phyloP scores from a whole-genome alignment of 2,329 filamentous ascomycete genomes.

The Penicillium palitans region DNA sequence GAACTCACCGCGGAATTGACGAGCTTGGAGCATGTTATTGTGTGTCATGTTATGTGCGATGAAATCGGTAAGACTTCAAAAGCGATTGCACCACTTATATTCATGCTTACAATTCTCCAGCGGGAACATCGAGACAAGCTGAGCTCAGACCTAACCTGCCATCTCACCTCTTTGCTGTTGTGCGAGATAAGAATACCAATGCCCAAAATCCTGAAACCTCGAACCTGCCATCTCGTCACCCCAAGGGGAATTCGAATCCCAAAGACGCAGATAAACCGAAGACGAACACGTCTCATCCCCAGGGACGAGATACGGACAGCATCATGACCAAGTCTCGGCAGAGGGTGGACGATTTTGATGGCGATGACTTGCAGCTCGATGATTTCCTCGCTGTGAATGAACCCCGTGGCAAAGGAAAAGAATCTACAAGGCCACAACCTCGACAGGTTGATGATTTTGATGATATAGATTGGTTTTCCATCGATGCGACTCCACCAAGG shows the following conservation, averaged over 20 bases:
- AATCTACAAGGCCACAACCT: neutral
- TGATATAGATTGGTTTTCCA: slow-evolving; percentile 25
- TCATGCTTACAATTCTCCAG: slow-evolving; percentile 37
- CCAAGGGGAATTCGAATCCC: neutral
- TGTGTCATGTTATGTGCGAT: slow-evolving; percentile 77
- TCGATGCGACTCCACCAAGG: slow-evolving; percentile 17
- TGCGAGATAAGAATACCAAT: neutral
- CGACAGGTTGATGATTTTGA: slow-evolving; percentile 16
- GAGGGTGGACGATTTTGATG: slow-evolving; percentile 53
- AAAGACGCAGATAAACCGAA: slow-evolving; percentile 21
- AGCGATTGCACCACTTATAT: neutral
- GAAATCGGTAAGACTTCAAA: slow-evolving; percentile 61
- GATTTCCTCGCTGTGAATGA: slow-evolving; percentile 48
- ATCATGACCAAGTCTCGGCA: slow-evolving; percentile 12
- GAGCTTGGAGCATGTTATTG: slow-evolving; percentile 58
- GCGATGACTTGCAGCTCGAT: slow-evolving; percentile 54
- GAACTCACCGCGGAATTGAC: slow-evolving; percentile 59
- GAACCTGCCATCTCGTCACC: neutral
- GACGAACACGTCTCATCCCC: slow-evolving; percentile 17
- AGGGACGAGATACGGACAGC: slow-evolving; percentile 22
- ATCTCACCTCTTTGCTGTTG: slow-evolving; percentile 44
- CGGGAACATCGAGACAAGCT: slow-evolving; percentile 58
- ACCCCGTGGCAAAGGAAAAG: neutral
- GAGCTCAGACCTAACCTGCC: slow-evolving; percentile 54
- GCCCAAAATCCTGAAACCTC: neutral